These are phyloP conservation scores for Macrophomina tecta DNA, from an alignment of 2,329 filamentous ascomycete genomes.

Conservation along the genomic window DNA sequence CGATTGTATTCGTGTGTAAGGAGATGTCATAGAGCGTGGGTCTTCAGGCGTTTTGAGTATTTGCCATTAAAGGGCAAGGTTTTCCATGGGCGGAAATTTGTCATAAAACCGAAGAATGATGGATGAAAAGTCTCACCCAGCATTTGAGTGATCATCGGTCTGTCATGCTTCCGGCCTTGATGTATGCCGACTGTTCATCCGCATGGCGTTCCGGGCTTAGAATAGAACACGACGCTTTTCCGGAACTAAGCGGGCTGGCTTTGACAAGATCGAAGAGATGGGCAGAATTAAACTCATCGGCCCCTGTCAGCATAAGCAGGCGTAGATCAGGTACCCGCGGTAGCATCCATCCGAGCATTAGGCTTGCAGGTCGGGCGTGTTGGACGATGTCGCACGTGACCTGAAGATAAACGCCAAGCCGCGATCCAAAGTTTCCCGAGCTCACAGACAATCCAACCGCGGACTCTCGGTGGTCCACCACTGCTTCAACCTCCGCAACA, in stretches of 20 bases:
- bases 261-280: neutral
- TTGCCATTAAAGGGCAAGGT: neutral
- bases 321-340: slow-evolving; percentile 8
- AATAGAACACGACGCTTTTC: neutral
- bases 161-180: neutral
- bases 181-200: neutral
- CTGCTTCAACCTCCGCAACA: neutral
- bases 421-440: slow-evolving; percentile 25
- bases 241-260: neutral
- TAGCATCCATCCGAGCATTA: slow-evolving; percentile 2
- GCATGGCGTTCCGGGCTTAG: neutral
- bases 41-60: slow-evolving; percentile 6
- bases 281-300: neutral
- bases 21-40: neutral
- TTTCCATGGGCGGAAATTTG: neutral
- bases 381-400: neutral
- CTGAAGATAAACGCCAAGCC: slow-evolving; percentile 6
- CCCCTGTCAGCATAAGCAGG: slow-evolving; percentile 15
- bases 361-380: neutral
- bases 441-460: neutral
- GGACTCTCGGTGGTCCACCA: slow-evolving; percentile 1
- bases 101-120: neutral
- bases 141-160: neutral
- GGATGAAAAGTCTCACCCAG: neutral
- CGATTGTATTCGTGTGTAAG: neutral